A percentile compares a stretch with the other conserved stretches of the same genome.
These are phyloP conservation scores for Hericium rajendrae DNA, from an alignment of 768 basidiomycete genomes.

Conservation along the genomic window DNA sequence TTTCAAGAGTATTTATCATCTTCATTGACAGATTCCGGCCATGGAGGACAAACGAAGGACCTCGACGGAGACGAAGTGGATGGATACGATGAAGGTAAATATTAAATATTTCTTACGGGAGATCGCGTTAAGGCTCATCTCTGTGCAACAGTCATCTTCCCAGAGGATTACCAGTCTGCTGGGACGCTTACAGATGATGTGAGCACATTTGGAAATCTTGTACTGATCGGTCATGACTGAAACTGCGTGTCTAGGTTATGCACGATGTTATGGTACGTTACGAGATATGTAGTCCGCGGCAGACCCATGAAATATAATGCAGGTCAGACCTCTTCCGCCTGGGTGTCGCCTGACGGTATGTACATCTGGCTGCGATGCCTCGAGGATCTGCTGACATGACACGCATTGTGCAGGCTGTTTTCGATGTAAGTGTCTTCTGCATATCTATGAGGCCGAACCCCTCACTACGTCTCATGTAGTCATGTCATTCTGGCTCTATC, in stretches of 20 bases:
- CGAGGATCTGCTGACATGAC: background rate
- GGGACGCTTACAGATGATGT: slow-evolving; percentile 43
- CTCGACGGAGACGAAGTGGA: slow-evolving; percentile 30
- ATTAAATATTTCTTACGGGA: background rate
- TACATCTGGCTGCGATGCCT: background rate
- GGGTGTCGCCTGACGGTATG: slow-evolving; percentile 38
- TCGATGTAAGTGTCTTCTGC: slow-evolving; percentile 9
- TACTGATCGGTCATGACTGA: background rate
- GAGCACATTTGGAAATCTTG: slow-evolving; percentile 11
- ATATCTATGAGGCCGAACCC: background rate
- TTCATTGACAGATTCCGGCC: slow-evolving; percentile 28
- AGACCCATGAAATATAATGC: background rate
- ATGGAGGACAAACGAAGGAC: slow-evolving; percentile 39
- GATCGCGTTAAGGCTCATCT: background rate
- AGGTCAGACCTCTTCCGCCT: slow-evolving; percentile 31
- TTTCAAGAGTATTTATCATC: background rate
- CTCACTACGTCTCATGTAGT: slow-evolving; percentile 13
- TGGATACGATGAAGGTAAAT: slow-evolving; percentile 25
- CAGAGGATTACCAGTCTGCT: slow-evolving; percentile 33
- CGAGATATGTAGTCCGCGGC: too few relatives aligned
- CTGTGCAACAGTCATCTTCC: slow-evolving; percentile 29
- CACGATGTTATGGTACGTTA: slow-evolving; percentile 8
- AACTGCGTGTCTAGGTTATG: slow-evolving; percentile 3
- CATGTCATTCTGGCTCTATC: slow-evolving; percentile 34
- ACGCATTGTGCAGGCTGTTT: slow-evolving; percentile 6